Evolutionary conservation across 1,139 yeast genomes (phyloP).

Genomic region (Geotrichum bryndzae): DNA sequence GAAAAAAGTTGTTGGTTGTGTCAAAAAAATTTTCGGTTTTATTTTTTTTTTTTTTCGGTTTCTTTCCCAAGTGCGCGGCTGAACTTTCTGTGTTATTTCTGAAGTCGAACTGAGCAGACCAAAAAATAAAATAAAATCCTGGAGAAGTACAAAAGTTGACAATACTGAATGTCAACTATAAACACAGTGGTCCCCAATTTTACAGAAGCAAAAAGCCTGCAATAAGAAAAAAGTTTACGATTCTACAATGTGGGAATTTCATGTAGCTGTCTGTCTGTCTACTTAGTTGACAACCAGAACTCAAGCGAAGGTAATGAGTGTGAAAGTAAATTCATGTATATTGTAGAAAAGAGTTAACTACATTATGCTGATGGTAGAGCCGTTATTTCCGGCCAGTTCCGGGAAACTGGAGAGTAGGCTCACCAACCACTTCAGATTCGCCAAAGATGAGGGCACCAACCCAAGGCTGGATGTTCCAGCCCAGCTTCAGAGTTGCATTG

Average conservation of each 20-base stretch:
- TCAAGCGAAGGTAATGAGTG: background rate
- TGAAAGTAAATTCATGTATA: background rate
- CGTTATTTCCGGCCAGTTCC: background rate
- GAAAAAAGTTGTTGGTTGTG: background rate
- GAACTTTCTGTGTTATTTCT: background rate
- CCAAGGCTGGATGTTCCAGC: constrained; percentile 91
- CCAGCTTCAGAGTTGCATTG: constrained; percentile 63
- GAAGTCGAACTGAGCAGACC: too few species aligned
- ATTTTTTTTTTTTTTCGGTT: background rate
- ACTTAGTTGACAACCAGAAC: background rate
- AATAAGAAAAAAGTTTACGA: background rate
- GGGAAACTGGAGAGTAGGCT: constrained; percentile 19
- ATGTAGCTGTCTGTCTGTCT: background rate
- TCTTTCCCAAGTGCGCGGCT: constrained; percentile 10
- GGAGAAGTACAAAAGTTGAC: background rate
- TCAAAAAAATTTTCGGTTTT: background rate
- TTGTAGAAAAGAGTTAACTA: background rate
- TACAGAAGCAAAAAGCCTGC: background rate
- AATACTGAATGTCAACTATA: background rate
- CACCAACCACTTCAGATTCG: constrained; percentile 41
- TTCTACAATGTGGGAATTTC: background rate
- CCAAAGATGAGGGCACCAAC: constrained; percentile 79
- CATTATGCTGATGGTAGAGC: background rate
- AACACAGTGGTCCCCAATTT: background rate
- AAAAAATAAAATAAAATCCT: background rate